Conservation (phyloP, 768 basidiomycete genomes). For the Psilocybe sp. region DNA sequence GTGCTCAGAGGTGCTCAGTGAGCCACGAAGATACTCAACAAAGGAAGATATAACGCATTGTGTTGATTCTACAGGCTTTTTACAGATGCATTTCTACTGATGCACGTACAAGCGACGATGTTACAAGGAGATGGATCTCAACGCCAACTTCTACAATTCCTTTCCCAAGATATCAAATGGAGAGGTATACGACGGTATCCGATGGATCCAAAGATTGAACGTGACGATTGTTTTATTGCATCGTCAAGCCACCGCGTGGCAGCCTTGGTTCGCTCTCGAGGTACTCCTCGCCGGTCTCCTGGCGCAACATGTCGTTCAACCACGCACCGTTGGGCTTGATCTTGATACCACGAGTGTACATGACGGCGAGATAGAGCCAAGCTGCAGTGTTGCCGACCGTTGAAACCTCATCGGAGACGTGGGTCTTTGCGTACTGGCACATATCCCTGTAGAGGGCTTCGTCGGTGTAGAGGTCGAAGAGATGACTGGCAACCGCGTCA, state of each 20-base stretch:
- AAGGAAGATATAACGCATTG: no score
- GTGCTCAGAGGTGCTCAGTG: no score
- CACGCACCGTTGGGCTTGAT: conserved; percentile 79
- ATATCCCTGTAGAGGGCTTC: conserved; percentile 60
- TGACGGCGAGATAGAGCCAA: conserved; percentile 69
- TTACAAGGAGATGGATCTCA: no score
- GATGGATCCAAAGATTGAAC: neutral
- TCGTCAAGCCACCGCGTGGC: conserved; percentile 57
- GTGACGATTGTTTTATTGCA: conserved; percentile 41
- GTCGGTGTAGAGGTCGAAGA: conserved; percentile 78
- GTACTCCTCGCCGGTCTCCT: conserved; percentile 75
- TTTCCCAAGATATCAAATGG: neutral
- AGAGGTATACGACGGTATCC: neutral
- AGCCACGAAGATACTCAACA: no score
- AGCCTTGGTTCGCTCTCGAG: conserved; percentile 64
- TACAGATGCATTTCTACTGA: no score
- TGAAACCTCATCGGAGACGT: conserved; percentile 81
- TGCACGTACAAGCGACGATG: no score
- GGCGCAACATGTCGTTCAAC: conserved; percentile 78
- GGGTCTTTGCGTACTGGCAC: conserved; percentile 66
- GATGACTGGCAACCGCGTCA: conserved; percentile 66
- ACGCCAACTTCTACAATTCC: neutral
- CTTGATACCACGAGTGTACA: conserved; percentile 75
- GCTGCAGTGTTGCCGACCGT: conserved; percentile 78
- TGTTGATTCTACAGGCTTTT: no score